Evolutionary conservation across 2,329 filamentous ascomycete species (phyloP).

Genomic region (Alternaria sp.): DNA sequence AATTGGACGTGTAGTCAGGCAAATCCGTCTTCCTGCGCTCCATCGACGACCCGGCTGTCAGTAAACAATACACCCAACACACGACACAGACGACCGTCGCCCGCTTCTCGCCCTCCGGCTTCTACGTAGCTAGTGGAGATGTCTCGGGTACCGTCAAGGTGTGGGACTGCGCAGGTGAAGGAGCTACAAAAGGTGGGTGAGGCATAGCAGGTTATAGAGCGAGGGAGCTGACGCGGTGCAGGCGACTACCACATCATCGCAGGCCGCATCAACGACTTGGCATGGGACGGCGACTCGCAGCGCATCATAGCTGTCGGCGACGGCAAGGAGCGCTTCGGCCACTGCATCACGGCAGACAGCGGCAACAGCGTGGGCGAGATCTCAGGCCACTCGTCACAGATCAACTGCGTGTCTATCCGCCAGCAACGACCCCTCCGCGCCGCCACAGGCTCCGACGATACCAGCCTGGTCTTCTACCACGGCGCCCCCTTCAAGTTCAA

Average conservation of each 20-base stretch:
- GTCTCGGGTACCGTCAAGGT: slow-evolving; percentile 82
- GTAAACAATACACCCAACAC: slow-evolving; percentile 92
- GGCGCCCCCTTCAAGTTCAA: slow-evolving; percentile 97
- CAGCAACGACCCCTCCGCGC: slow-evolving; percentile 90
- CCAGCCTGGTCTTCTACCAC: slow-evolving; percentile 87
- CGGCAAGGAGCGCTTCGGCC: slow-evolving; percentile 89
- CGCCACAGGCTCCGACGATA: slow-evolving; percentile 90
- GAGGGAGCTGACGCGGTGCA: slow-evolving; percentile 41
- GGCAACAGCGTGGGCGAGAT: slow-evolving; percentile 97
- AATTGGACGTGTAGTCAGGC: slow-evolving; percentile 69
- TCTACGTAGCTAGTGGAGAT: slow-evolving; percentile 94
- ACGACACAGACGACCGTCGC: slow-evolving; percentile 89
- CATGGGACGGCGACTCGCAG: slow-evolving; percentile 97
- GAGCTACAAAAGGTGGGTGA: slow-evolving; percentile 74
- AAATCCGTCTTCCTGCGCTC: slow-evolving; percentile 96
- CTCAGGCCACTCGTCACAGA: slow-evolving; percentile 84
- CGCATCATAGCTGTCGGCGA: slow-evolving; percentile 95
- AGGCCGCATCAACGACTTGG: slow-evolving; percentile 93
- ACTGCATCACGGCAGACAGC: slow-evolving; percentile 88
- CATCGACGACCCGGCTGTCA: slow-evolving; percentile 85
- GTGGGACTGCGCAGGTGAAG: slow-evolving; percentile 87
- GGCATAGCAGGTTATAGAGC: slow-evolving; percentile 3
- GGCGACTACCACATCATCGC: slow-evolving; percentile 94
- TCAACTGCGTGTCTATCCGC: slow-evolving; percentile 90
- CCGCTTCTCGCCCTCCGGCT: slow-evolving; percentile 91